A percentile compares a stretch with the other conserved stretches of the same genome.
Conservation (phyloP, 202 grass and related monocot genomes). For the Sporobolus alterniflorus region DNA sequence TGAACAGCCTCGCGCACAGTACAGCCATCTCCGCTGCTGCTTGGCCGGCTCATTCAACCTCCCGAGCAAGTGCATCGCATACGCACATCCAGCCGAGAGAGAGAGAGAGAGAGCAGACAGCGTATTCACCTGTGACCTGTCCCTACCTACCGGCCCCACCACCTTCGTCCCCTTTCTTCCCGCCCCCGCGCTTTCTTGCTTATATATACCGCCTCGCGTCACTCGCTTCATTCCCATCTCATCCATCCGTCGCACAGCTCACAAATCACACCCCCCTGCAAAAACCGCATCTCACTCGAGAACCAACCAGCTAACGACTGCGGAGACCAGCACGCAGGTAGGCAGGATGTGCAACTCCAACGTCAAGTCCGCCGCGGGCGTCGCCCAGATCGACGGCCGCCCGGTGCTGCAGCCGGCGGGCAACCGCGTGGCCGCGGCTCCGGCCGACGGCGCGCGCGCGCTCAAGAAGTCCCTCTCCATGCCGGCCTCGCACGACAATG, state of each 20-base stretch:
- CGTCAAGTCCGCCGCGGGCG: slow-evolving; percentile 59
- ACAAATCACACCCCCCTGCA: slow-evolving; percentile 10
- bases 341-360: slow-evolving; percentile 90
- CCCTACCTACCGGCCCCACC: slow-evolving; percentile 51
- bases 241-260: slow-evolving; percentile 11
- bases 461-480: slow-evolving; percentile 89
- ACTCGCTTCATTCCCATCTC: not conserved
- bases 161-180: slow-evolving; percentile 13
- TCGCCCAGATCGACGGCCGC: slow-evolving; percentile 76
- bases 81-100: too few relatives aligned
- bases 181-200: not conserved
- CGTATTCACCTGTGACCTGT: slow-evolving; percentile 28
- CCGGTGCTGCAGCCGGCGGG: slow-evolving; percentile 85
- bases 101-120: not conserved
- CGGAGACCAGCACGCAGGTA: not conserved
- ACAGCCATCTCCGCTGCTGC: not conserved
- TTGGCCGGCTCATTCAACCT: not conserved
- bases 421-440: slow-evolving; percentile 63
- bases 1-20: not conserved
- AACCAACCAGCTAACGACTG: slow-evolving; percentile 3
- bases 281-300: not conserved
- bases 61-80: not conserved
- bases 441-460: slow-evolving; percentile 42
- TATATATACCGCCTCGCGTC: slow-evolving; percentile 55
- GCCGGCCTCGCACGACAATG: slow-evolving; percentile 52